Evolutionary conservation across 331 rosid genomes (phyloP).

Genomic region (Pyracantha coccinea): DNA sequence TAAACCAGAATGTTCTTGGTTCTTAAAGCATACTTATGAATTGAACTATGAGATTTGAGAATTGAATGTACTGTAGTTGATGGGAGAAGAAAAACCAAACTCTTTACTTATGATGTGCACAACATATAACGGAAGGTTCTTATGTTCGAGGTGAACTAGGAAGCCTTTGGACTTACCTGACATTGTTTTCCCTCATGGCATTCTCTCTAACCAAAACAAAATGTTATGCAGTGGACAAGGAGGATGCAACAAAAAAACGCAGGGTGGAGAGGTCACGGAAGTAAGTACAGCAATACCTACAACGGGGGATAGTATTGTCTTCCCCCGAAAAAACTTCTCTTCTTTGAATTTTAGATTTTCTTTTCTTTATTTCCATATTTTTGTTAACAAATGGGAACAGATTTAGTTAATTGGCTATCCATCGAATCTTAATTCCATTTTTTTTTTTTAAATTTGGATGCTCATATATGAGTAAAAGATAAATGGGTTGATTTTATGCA

Average conservation of each 20-base stretch:
- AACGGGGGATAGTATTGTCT: slow-evolving; percentile 3
- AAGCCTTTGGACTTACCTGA: neutral
- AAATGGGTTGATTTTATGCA: too few relatives aligned
- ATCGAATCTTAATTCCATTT: neutral
- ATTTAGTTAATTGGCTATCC: neutral
- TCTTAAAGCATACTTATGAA: neutral
- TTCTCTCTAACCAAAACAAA: slow-evolving; percentile 16
- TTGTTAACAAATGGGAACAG: neutral
- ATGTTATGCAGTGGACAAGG: slow-evolving; percentile 63
- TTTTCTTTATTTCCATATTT: neutral
- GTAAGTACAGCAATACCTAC: slow-evolving; percentile 34
- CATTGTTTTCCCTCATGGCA: neutral
- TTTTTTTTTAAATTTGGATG: too few relatives aligned
- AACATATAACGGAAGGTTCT: neutral
- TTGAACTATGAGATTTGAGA: too few relatives aligned
- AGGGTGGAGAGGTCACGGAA: slow-evolving; percentile 96
- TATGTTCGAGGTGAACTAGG: neutral
- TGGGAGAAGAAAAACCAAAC: neutral
- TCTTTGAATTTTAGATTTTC: neutral
- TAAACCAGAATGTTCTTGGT: neutral
- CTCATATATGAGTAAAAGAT: too few relatives aligned
- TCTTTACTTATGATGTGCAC: neutral
- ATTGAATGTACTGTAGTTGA: neutral
- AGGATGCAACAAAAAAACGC: slow-evolving; percentile 81
- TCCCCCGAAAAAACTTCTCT: neutral